A percentile compares a stretch with the other conserved stretches of the same genome.
Conservation (phyloP, 768 basidiomycete genomes). For the Tylopilus rubrobrunneus region DNA sequence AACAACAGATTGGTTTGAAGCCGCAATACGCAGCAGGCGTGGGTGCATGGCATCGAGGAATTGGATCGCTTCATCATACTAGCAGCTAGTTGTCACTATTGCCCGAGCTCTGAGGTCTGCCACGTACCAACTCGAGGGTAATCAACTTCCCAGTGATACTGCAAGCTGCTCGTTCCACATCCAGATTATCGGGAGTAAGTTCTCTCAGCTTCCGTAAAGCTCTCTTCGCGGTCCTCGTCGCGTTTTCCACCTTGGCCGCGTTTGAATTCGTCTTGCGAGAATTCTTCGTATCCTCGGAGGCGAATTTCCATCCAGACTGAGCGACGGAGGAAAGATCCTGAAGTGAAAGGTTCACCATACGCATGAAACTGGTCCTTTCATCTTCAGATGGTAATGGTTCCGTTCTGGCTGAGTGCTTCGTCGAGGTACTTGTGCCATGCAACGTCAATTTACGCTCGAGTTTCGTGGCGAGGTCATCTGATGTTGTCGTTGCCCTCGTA, state of each 20-base stretch:
- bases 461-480: conserved; percentile 10
- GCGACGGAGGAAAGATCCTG: conserved; percentile 50
- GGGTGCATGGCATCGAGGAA: conserved; percentile 46
- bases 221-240: conserved; percentile 34
- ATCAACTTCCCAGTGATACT: conserved; percentile 67
- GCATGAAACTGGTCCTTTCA: conserved; percentile 50
- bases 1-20: not conserved
- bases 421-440: conserved; percentile 25
- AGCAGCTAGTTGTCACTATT: not conserved
- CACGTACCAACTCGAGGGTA: conserved; percentile 65
- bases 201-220: conserved; percentile 47
- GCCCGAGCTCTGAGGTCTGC: not conserved
- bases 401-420: conserved; percentile 18
- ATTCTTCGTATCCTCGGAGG: conserved; percentile 24
- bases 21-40: conserved; percentile 30
- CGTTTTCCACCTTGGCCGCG: conserved; percentile 35
- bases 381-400: conserved; percentile 29
- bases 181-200: conserved; percentile 44
- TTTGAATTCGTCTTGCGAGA: conserved; percentile 17
- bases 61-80: conserved; percentile 53
- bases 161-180: conserved; percentile 71
- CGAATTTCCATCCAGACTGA: conserved; percentile 58
- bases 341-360: conserved; percentile 56
- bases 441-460: conserved; percentile 27
- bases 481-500: conserved; percentile 6